phyloP scores from a whole-genome alignment of 129 eudicot species.

The Flaveria bidentis region DNA sequence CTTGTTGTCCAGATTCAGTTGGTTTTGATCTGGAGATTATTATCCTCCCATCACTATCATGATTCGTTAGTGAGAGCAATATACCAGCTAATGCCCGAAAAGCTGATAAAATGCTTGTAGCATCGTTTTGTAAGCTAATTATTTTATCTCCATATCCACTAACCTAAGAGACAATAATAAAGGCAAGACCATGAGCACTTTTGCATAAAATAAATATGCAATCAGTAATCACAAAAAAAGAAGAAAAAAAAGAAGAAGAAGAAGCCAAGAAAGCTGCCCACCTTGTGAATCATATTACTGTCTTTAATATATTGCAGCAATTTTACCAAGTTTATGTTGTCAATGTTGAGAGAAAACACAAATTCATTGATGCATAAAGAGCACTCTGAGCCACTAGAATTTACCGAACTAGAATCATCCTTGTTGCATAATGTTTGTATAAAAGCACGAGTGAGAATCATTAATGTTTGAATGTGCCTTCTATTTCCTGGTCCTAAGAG shows the following conservation, averaged over 20 bases:
- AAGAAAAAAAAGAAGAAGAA: background rate
- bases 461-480: constrained; percentile 86
- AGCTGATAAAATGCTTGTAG: constrained; percentile 60
- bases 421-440: constrained; percentile 45
- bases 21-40: constrained; percentile 57
- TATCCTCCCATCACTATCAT: constrained; percentile 80
- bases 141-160: constrained; percentile 80
- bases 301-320: constrained; percentile 73
- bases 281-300: constrained; percentile 95
- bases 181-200: constrained; percentile 15
- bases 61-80: constrained; percentile 74
- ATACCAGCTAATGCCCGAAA: constrained; percentile 74
- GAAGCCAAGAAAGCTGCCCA: constrained; percentile 1
- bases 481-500: constrained; percentile 91
- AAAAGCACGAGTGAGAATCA: constrained; percentile 73
- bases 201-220: background rate
- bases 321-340: constrained; percentile 86
- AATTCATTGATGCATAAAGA: constrained; percentile 77
- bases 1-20: constrained; percentile 51
- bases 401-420: constrained; percentile 27
- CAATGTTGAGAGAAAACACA: constrained; percentile 82
- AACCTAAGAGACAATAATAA: constrained; percentile 52
- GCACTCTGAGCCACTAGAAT: constrained; percentile 44
- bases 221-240: constrained; percentile 17
- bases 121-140: constrained; percentile 40